These are phyloP conservation scores for Lasiodiplodia sp. DNA, from an alignment of 2,329 filamentous ascomycete species.

Conservation along the genomic window DNA sequence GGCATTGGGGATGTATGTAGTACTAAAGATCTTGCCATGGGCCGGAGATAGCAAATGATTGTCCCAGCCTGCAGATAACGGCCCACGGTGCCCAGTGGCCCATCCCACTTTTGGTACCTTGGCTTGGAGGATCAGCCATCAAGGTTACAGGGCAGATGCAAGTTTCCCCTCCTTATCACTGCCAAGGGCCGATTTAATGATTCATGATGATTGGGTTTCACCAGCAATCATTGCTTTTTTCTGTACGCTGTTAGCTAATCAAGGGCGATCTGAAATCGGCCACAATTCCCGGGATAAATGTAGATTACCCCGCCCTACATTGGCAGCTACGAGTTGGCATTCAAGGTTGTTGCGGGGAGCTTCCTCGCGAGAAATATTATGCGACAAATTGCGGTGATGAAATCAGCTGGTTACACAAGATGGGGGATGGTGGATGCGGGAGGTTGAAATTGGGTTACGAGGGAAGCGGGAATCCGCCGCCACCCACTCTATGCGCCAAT, in stretches of 20 bases:
- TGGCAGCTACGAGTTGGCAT: not conserved
- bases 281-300: not conserved
- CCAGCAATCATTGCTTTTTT: not conserved
- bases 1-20: constrained; percentile 2
- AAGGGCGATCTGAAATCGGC: not conserved
- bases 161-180: constrained; percentile 6
- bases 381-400: not conserved
- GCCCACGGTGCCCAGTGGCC: not conserved
- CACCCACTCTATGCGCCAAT: constrained; percentile 1
- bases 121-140: not conserved
- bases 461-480: not conserved
- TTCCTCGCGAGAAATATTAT: too few species aligned
- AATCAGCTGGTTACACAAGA: not conserved
- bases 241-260: not conserved
- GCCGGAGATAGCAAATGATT: constrained; percentile 6
- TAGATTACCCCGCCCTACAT: not conserved
- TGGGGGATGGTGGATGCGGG: not conserved
- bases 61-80: constrained; percentile 10
- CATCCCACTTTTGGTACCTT: constrained; percentile 25
- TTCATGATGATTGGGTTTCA: not conserved
- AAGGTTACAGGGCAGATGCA: not conserved
- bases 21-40: not conserved
- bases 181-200: not conserved
- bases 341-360: not conserved
- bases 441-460: constrained; percentile 10